Conservation (phyloP, 495 filamentous ascomycete species). For the Podospora comata region DNA sequence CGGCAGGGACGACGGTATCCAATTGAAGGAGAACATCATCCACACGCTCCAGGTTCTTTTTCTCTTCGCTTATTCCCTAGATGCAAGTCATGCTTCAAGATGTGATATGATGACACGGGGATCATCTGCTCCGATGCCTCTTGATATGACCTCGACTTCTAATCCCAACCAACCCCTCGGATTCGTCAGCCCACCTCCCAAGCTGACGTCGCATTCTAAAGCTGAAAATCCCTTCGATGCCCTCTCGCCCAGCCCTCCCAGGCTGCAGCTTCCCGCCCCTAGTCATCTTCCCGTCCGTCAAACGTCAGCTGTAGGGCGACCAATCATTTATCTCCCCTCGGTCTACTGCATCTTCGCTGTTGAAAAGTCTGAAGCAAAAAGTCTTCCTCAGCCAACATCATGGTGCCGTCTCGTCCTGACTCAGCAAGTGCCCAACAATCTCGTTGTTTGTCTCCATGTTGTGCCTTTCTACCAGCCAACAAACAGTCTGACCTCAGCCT, state of each 20-base stretch:
- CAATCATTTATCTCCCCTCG: not conserved
- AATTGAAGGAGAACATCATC: not conserved
- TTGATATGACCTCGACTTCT: not conserved
- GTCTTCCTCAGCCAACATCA: not conserved
- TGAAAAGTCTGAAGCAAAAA: not conserved
- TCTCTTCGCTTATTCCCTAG: not conserved
- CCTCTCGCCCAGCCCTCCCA: not conserved
- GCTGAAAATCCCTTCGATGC: not conserved
- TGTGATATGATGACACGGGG: not conserved
- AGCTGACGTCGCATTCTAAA: not conserved
- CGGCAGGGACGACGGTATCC: not conserved
- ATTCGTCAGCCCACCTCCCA: not conserved
- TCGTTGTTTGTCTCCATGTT: too few species aligned
- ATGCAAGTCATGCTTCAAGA: not conserved
- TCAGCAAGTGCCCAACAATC: not conserved
- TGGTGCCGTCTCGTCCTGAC: not conserved
- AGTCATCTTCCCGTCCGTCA: not conserved
- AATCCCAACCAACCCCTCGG: not conserved
- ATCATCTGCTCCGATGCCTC: not conserved
- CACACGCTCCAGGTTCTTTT: not conserved
- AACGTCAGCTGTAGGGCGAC: not conserved
- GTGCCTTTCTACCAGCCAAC: too few species aligned
- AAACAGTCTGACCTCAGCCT: not conserved
- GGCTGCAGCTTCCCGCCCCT: not conserved
- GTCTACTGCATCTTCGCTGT: not conserved